Evolutionary conservation across 306 rosid genomes (phyloP), one percentile per base, ranked within the genome.

Genomic region (Vigna hirtella): DNA sequence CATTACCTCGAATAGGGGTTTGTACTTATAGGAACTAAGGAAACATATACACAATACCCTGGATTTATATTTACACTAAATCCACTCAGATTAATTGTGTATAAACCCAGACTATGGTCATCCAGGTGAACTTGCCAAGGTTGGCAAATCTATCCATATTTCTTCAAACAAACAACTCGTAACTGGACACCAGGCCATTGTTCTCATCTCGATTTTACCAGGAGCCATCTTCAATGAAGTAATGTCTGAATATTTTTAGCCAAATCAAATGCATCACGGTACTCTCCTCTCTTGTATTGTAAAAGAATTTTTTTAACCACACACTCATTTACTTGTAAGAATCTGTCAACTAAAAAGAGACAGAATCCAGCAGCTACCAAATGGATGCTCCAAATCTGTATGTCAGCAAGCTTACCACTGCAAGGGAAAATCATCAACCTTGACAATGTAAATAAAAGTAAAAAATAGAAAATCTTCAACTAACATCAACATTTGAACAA

Each of bases 361-460:
- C 91, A 85, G 88, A 77, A 78, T 77, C 87, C 77, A 8, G 82
- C 84, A 70, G 79, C 87, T 52, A 82, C 86, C 85, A 81, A 79
- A 77, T 53, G 81, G 86, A 76, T 58, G 90, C 82, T 84, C 89
- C 92, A 77, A 85, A 83, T 72, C 73, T 78, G 79, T 36, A 67
- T 51, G 76, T 81, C 77, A 84, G 83, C 81, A 76, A 76, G 82
- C 84, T 80, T 81, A 72, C 58, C 80, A 85, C 89, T 88, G 92
- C 89, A 80, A 70, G 86, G 74, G 57, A 81, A 83, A 83, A 81
- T 67, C 78, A 83, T 86, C 73, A 83, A 67, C 63, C 67, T 77
- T 73, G 62, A 49, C 66, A 82, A 68, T 62, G 67, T 70, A 71
- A 16, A 70, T 63, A 62, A 34, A 71, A 16, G 65, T 63, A 62